Conservation (phyloP, 257 asterid species). For the Hygrophila difformis region DNA sequence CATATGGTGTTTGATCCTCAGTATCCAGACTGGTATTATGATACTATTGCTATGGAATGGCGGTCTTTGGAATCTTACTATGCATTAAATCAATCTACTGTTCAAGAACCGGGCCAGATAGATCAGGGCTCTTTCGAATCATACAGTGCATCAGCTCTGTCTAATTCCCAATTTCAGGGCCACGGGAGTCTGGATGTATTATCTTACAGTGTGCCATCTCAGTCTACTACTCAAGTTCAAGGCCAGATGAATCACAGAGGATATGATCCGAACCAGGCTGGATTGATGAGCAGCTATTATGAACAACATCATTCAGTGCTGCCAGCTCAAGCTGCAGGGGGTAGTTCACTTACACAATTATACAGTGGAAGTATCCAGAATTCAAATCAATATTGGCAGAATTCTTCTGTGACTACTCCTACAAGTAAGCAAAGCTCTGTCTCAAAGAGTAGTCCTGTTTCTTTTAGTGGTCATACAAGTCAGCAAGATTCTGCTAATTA, state of each 20-base stretch:
- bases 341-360: constrained; percentile 25
- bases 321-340: constrained; percentile 35
- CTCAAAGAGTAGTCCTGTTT: no score
- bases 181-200: background rate
- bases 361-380: constrained; percentile 31
- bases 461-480: constrained; percentile 26
- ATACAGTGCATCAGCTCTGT: constrained; percentile 26
- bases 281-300: constrained; percentile 33
- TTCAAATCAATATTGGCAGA: constrained; percentile 31
- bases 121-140: constrained; percentile 35
- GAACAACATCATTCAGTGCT: constrained; percentile 33
- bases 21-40: constrained; percentile 92
- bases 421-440: constrained; percentile 28
- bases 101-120: constrained; percentile 38
- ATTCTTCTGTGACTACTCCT: constrained; percentile 25
- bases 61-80: constrained; percentile 50
- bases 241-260: background rate
- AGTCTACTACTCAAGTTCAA: background rate
- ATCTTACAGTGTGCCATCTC: background rate
- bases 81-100: constrained; percentile 35
- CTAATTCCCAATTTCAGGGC: background rate
- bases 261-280: constrained; percentile 35
- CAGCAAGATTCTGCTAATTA: constrained; percentile 29
- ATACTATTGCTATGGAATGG: constrained; percentile 68
- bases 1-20: constrained; percentile 91